Evolutionary conservation across 2,329 filamentous ascomycete species (phyloP).

Genomic region (Neophaeococcomyces aloes): DNA sequence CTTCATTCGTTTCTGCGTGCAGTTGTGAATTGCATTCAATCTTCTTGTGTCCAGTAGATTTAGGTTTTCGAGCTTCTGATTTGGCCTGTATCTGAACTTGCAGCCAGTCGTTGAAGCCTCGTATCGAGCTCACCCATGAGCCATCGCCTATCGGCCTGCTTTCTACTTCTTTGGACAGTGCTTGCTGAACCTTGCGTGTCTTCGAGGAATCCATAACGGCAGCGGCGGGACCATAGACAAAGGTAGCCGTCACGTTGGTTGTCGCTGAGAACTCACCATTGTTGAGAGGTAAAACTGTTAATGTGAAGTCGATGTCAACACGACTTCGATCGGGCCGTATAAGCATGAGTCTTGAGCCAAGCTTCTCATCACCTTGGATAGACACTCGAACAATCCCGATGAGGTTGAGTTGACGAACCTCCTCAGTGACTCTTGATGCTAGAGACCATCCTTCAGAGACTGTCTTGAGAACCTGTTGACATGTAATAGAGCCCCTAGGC

Average conservation of each 20-base stretch:
- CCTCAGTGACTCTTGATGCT: constrained; percentile 31
- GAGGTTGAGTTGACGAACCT: constrained; percentile 35
- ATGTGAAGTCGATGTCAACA: constrained; percentile 19
- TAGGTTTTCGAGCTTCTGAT: not conserved
- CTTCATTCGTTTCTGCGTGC: not conserved
- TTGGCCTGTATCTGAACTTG: constrained; percentile 8
- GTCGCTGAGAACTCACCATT: constrained; percentile 16
- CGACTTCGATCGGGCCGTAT: constrained; percentile 15
- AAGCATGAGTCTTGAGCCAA: constrained; percentile 17
- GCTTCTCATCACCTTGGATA: constrained; percentile 22
- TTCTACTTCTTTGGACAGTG: constrained; percentile 19
- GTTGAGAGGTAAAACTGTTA: constrained; percentile 14
- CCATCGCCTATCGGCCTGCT: constrained; percentile 18
- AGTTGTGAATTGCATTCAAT: not conserved
- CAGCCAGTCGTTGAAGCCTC: constrained; percentile 20
- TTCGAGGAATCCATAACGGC: constrained; percentile 14
- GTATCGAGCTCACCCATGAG: constrained; percentile 18
- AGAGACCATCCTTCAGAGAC: constrained; percentile 35
- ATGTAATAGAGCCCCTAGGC: constrained; percentile 26
- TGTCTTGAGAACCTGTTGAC: constrained; percentile 32
- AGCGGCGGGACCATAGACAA: constrained; percentile 13
- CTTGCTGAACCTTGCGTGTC: constrained; percentile 19
- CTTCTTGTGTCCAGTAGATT: not conserved
- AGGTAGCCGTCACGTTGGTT: constrained; percentile 14
- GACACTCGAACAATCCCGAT: constrained; percentile 32